Percentiles rank a stretch among this genome's conserved stretches.
These are phyloP conservation scores for Dothideomycetes sp. DNA, from an alignment of 2,329 filamentous ascomycete species.

Conservation along the genomic window DNA sequence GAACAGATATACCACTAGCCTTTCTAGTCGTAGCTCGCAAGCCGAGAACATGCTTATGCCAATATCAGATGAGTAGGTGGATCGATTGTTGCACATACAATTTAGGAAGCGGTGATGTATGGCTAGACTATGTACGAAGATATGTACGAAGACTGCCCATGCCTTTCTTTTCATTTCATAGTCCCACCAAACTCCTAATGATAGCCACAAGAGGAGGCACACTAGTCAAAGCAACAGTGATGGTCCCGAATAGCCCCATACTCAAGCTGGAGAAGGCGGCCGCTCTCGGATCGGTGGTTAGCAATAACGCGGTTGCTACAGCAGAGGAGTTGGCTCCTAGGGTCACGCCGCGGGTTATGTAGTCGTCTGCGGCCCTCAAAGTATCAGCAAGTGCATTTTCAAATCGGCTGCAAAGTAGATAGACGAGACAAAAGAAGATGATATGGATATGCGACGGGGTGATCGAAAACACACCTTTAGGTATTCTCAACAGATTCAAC, in stretches of 20 bases:
- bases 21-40: too few relatives aligned
- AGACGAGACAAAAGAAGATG: not conserved
- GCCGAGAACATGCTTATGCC: too few relatives aligned
- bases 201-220: slow-evolving; percentile 41
- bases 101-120: too few relatives aligned
- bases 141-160: not conserved
- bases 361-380: slow-evolving; percentile 37
- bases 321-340: slow-evolving; percentile 51
- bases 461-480: slow-evolving; percentile 34
- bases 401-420: not conserved
- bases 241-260: slow-evolving; percentile 51
- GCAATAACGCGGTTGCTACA: slow-evolving; percentile 46
- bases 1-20: too few relatives aligned
- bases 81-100: too few relatives aligned
- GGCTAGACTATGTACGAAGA: too few relatives aligned
- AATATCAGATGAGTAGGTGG: too few relatives aligned
- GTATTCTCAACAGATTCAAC: slow-evolving; percentile 39
- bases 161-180: slow-evolving; percentile 5
- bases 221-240: slow-evolving; percentile 48
- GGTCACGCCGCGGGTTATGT: slow-evolving; percentile 51
- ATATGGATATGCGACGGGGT: too few relatives aligned
- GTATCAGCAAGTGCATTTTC: not conserved
- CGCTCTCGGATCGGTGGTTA: slow-evolving; percentile 46
- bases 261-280: slow-evolving; percentile 49
- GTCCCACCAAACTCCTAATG: slow-evolving; percentile 37